Evolutionary conservation across 805 yeast species (phyloP), one percentile per base, ranked within the genome.

Genomic region (Cyberlindnera amylophila): DNA sequence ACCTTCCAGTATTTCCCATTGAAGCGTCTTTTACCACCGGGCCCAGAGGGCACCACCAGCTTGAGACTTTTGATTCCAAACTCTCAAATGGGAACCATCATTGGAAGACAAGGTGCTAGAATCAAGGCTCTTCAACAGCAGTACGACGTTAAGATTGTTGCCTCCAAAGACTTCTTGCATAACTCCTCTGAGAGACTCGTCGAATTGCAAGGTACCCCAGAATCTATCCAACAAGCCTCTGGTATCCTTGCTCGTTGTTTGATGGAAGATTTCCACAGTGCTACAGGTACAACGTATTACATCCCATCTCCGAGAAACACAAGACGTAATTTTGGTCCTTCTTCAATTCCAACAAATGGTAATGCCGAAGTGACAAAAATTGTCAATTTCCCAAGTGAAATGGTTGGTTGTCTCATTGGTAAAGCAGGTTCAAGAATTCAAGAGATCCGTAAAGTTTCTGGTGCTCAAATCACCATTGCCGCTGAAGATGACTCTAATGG

Each of bases 401-500:
- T 81, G 67, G 96, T 89, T 34, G 96, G 96, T 33, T 91, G 95
- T 38, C 71, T 89, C 41, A 86, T 89, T 54, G 96, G 96, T 46
- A 82, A 83, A 52, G 80, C 82, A 50, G 96, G 96, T 31, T 69
- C 86, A 23, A 77, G 95, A 65, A 87, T 89, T 52, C 93, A 85
- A 62, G 95, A 89, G 47, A 82, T 89, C 38, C 75, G 96, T 54
- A 79, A 83, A 53, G 73, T 73, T 28, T 77, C 89, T 37, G 90
- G 89, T 32, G 89, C 96, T 31, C 75, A 79, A 32, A 86, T 89
- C 58, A 77, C 81, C 5, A 86, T 89, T 51, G 79, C 84, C 30
- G 79, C 82, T 42, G 86, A 81, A 53, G 78, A 79, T 41, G 78
- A 77, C 52, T 81, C 76, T 30, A 68, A 76, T 34, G 75, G 75